Percentiles rank a stretch among this genome's conserved stretches.
These are phyloP conservation scores for Saussurea involucrata DNA, from an alignment of 129 eudicot genomes.

Conservation along the genomic window DNA sequence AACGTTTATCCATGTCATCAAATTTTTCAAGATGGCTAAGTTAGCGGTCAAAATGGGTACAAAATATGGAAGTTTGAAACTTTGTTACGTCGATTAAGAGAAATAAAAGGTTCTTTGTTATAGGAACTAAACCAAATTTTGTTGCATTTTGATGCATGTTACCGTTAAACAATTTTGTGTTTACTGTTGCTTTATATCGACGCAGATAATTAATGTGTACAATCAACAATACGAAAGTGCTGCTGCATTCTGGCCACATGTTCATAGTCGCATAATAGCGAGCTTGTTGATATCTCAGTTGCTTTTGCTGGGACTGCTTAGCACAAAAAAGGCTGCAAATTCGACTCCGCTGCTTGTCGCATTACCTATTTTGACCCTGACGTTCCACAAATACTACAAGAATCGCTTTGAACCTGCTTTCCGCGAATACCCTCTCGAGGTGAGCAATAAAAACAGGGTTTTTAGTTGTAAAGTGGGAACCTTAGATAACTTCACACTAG, in stretches of 20 bases:
- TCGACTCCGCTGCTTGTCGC: constrained; percentile 82
- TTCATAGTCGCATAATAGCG: constrained; percentile 82
- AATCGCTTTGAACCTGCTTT: constrained; percentile 93
- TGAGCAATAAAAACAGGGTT: constrained; percentile 4
- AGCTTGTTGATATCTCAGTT: constrained; percentile 91
- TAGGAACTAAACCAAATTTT: neutral
- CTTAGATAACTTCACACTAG: neutral
- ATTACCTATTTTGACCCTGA: constrained; percentile 67
- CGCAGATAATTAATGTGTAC: constrained; percentile 90
- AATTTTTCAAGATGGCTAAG: neutral
- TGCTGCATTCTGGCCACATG: constrained; percentile 98
- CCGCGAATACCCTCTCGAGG: constrained; percentile 92
- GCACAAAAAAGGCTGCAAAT: constrained; percentile 90
- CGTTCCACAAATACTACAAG: constrained; percentile 87
- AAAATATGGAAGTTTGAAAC: neutral
- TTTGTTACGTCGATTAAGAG: neutral
- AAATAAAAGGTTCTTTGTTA: neutral
- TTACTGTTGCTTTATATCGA: neutral
- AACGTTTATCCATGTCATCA: neutral
- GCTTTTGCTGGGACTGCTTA: constrained; percentile 74
- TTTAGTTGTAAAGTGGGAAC: neutral
- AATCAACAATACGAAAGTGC: constrained; percentile 86
- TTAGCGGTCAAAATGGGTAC: neutral
- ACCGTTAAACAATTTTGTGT: neutral
- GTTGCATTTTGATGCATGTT: neutral